phyloP scores from a whole-genome alignment of 2,329 filamentous ascomycete genomes.

The Claviceps sp. region DNA sequence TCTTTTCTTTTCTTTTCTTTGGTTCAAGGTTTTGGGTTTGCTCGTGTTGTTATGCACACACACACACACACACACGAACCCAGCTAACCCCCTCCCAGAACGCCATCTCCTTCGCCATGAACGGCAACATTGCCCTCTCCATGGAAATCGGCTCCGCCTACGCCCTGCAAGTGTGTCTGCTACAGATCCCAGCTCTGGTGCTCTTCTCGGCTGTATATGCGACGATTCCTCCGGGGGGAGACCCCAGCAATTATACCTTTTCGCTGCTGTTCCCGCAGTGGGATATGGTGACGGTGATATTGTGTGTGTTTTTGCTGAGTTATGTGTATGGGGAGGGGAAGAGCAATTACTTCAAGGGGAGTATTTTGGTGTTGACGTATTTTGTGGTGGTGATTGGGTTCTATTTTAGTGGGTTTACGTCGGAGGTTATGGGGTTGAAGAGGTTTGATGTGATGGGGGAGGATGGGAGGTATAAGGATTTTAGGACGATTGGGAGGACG shows the following conservation, averaged over 20 bases:
- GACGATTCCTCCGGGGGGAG: conserved; percentile 21
- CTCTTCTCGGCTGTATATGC: conserved; percentile 74
- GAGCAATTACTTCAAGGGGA: conserved; percentile 99
- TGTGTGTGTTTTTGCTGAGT: conserved; percentile 90
- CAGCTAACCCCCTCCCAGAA: conserved; percentile 43
- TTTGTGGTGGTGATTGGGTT: conserved; percentile 85
- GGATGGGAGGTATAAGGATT: conserved; percentile 36
- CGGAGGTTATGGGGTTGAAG: conserved; percentile 28
- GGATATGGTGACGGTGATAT: conserved; percentile 95
- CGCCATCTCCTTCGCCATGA: conserved; percentile 98
- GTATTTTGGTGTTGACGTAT: conserved; percentile 85
- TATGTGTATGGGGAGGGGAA: conserved; percentile 98
- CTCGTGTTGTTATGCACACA: too few relatives aligned
- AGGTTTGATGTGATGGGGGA: conserved; percentile 41
- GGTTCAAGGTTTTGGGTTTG: background rate
- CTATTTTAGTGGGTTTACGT: conserved; percentile 58
- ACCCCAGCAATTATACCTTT: conserved; percentile 50
- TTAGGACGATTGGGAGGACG: conserved; percentile 38
- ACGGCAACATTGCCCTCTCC: conserved; percentile 93
- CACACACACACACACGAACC: too few relatives aligned
- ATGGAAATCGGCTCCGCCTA: conserved; percentile 99
- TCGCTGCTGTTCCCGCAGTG: conserved; percentile 93
- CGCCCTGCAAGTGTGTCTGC: conserved; percentile 84
- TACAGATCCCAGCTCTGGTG: conserved; percentile 88
- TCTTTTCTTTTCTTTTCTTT: background rate